Evolutionary conservation across 441 rosid genomes (phyloP).

Genomic region (Euphorbia schlechtendalii): DNA sequence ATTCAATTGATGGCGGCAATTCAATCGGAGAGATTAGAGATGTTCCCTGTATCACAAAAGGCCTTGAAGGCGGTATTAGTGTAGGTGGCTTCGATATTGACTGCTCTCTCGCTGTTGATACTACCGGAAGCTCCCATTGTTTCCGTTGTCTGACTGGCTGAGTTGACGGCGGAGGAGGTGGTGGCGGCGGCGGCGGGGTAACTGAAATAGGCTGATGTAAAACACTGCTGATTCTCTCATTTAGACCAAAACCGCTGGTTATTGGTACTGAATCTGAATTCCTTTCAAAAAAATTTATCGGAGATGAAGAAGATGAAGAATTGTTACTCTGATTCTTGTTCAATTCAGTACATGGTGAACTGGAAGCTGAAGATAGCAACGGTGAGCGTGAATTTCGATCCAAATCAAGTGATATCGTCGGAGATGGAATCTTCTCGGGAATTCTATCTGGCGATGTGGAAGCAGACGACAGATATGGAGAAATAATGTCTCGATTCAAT

Average conservation of each 20-base stretch:
- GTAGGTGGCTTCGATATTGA: constrained; percentile 47
- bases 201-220: constrained; percentile 27
- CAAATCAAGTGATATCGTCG: constrained; percentile 30
- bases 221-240: constrained; percentile 26
- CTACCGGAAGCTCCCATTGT: constrained; percentile 31
- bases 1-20: constrained; percentile 38
- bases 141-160: constrained; percentile 40
- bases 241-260: constrained; percentile 21
- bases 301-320: constrained; percentile 43
- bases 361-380: constrained; percentile 10
- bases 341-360: constrained; percentile 26
- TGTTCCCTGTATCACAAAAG: constrained; percentile 55
- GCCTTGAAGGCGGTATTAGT: constrained; percentile 71
- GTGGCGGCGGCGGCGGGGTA: constrained; percentile 17
- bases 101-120: constrained; percentile 30
- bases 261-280: constrained; percentile 39
- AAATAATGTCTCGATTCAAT: constrained; percentile 27
- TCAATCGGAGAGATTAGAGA: constrained; percentile 38
- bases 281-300: constrained; percentile 35
- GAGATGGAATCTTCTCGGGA: constrained; percentile 33
- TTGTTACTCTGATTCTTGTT: constrained; percentile 28
- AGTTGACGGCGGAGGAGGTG: constrained; percentile 18
- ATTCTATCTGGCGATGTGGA: constrained; percentile 44
- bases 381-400: constrained; percentile 19
- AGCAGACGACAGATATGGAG: constrained; percentile 36